A percentile compares a stretch with the other conserved stretches of the same genome.
These are phyloP conservation scores for Erythrophleum fordii DNA, from an alignment of 306 rosid genomes.

Conservation along the genomic window DNA sequence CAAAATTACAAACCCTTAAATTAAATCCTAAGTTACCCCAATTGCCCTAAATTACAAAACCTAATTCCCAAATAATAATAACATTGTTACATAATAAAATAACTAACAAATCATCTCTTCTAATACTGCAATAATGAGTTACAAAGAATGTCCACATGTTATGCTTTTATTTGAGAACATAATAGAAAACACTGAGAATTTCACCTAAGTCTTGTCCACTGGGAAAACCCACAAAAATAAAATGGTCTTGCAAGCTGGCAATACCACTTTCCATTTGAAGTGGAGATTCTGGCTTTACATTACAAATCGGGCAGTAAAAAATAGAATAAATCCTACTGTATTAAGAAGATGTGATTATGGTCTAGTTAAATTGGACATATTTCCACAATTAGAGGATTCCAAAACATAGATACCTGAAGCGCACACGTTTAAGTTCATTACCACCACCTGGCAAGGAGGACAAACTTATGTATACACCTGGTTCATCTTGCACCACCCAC, in stretches of 20 bases:
- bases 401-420: slow-evolving; percentile 79
- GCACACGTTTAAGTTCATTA: slow-evolving; percentile 87
- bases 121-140: not conserved
- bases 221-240: slow-evolving; percentile 13
- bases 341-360: not conserved
- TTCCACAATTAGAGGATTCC: slow-evolving; percentile 13
- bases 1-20: not conserved
- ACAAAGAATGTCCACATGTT: not conserved
- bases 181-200: not conserved
- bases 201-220: not conserved
- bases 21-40: not conserved
- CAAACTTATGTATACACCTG: slow-evolving; percentile 86
- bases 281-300: not conserved
- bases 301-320: not conserved
- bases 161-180: not conserved
- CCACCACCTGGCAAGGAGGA: slow-evolving; percentile 66
- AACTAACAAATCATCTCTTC: not conserved
- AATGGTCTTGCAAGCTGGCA: slow-evolving; percentile 17
- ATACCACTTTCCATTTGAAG: not conserved
- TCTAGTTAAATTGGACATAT: slow-evolving; percentile 24
- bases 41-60: not conserved
- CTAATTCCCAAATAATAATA: not conserved
- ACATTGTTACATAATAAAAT: not conserved
- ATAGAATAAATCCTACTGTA: slow-evolving; percentile 5
- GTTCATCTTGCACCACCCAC: slow-evolving; percentile 91